phyloP scores from a whole-genome alignment of 306 rosid species.

The Rosa lucieae region DNA sequence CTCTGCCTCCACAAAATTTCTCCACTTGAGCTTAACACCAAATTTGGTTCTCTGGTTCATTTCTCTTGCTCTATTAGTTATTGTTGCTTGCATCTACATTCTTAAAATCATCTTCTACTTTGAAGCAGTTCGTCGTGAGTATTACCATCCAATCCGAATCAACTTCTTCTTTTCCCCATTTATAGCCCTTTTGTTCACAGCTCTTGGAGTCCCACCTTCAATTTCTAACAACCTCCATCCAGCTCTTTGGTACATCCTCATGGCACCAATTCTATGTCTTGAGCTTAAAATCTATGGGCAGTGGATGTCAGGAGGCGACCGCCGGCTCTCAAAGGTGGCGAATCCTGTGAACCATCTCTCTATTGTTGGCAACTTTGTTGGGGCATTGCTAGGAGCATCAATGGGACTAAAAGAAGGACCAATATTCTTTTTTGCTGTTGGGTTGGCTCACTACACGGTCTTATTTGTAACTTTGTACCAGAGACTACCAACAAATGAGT shows the following conservation, averaged over 20 bases:
- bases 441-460: conserved; percentile 77
- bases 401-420: conserved; percentile 95
- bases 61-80: conserved; percentile 41
- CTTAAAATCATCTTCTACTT: conserved; percentile 67
- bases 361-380: conserved; percentile 86
- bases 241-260: conserved; percentile 74
- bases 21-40: conserved; percentile 55
- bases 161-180: conserved; percentile 94
- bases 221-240: conserved; percentile 43
- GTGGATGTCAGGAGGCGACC: conserved; percentile 93
- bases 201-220: conserved; percentile 74
- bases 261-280: conserved; percentile 66
- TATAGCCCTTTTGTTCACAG: conserved; percentile 78
- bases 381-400: conserved; percentile 80
- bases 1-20: conserved; percentile 59
- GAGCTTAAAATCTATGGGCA: conserved; percentile 94
- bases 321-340: conserved; percentile 84
- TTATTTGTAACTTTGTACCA: conserved; percentile 88
- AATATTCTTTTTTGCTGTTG: conserved; percentile 80
- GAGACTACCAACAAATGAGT: conserved; percentile 81
- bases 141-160: conserved; percentile 79
- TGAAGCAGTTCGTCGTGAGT: conserved; percentile 93
- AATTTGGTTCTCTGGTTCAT: conserved; percentile 71
- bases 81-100: conserved; percentile 44
- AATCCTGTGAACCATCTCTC: conserved; percentile 87